Base-by-base conservation (phyloP, 2,329 filamentous ascomycete genomes). In the Cercospora zeina region DNA sequence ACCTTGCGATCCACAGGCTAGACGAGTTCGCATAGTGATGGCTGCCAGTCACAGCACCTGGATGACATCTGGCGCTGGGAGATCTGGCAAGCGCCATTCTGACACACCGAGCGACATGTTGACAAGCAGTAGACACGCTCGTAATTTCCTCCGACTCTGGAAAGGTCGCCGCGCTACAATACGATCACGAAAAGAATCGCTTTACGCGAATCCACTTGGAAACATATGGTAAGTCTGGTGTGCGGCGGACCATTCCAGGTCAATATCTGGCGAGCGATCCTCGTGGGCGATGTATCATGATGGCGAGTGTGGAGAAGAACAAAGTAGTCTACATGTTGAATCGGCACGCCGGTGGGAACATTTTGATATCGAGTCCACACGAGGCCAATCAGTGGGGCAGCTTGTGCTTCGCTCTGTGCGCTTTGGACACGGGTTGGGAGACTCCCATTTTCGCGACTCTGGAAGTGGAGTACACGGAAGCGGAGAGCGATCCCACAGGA, bases 301-400 rank as follows among this genome's bases (percentile, higher is more conserved):
- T 97, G 65, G 92, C 95, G 9, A 93, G 93, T 4, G 84, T 93
- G 59, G 96, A 99, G 80, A 99, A 99, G 84, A 99, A 97, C 81
- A 99, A 99, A 81, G 89, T 99, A 61, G 95, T 99, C 69, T 99
- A 99, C 78, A 93, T 99, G 72, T 83, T 99, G 69, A 97, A 97
- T 77, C 89, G 96, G 68, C 96, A 96, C 78, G 86, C 92, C 2
- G 91, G 97, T 77, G 93, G 93, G 16, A 91, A 96, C 76, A 86
- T 99, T 71, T 96, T 93, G 42, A 99, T 99, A 55, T 99, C 95
- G 4, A 99, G 95, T 13, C 95, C 95, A 0, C 83, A 99, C 16
- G 96, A 99, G 78, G 96, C 95, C 1, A 93, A 99, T 78, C 96
- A 95, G 76, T 87, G 91, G 11, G 91, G 93, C 64, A 93, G 93